These are phyloP conservation scores for Epicoccum nigrum DNA, from an alignment of 2,329 filamentous ascomycete species.

Conservation along the genomic window DNA sequence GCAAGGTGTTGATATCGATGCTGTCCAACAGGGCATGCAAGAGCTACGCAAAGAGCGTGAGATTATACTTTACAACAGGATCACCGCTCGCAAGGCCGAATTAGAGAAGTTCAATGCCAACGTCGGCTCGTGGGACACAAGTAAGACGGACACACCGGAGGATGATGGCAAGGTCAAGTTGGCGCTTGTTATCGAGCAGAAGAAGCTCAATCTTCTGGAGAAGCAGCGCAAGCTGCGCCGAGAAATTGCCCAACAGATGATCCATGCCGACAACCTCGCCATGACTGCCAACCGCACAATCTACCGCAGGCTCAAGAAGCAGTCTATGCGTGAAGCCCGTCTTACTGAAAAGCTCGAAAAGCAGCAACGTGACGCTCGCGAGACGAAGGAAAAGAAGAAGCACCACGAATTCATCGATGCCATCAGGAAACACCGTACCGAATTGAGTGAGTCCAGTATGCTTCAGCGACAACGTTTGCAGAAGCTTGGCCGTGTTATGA, in stretches of 20 bases:
- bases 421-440: conserved; percentile 79
- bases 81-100: conserved; percentile 82
- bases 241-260: conserved; percentile 87
- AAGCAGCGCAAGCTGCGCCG: conserved; percentile 88
- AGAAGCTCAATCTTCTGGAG: conserved; percentile 83
- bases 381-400: conserved; percentile 97
- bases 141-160: conserved; percentile 68
- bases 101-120: conserved; percentile 84
- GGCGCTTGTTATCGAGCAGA: conserved; percentile 93
- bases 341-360: conserved; percentile 99
- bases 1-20: conserved; percentile 84
- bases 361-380: conserved; percentile 93
- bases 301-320: conserved; percentile 96
- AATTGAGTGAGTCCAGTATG: conserved; percentile 72
- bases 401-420: conserved; percentile 90
- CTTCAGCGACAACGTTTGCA: conserved; percentile 75
- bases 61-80: conserved; percentile 85
- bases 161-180: conserved; percentile 81
- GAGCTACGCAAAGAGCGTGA: conserved; percentile 84
- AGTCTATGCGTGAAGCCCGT: conserved; percentile 89
- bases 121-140: conserved; percentile 83
- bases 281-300: conserved; percentile 94
- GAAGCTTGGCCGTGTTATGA: conserved; percentile 90
- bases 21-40: conserved; percentile 39
- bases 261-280: conserved; percentile 92